Evolutionary conservation across 176 grass and related monocot genomes (phyloP).

Genomic region (Typha latifolia): DNA sequence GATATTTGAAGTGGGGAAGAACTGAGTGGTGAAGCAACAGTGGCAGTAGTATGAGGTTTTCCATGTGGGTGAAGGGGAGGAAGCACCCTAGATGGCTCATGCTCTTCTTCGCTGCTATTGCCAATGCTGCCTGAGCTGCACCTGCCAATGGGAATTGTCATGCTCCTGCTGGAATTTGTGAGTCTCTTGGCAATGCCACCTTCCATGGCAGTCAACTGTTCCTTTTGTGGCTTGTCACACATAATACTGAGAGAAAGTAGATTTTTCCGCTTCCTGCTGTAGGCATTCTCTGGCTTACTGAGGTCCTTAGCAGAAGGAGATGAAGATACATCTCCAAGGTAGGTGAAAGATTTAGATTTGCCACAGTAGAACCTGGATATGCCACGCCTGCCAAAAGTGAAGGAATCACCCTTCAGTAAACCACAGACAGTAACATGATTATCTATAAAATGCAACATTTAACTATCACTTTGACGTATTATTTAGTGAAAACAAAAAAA

Average conservation of each 20-base stretch:
- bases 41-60: not conserved
- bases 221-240: constrained; percentile 11
- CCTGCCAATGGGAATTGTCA: constrained; percentile 5
- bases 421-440: no score
- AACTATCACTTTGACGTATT: no score
- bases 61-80: constrained; percentile 1
- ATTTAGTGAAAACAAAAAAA: no score
- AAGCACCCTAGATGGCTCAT: not conserved
- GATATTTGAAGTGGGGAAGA: not conserved
- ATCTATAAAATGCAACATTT: no score
- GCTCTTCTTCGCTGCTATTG: constrained; percentile 5
- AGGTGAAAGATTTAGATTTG: constrained; percentile 59
- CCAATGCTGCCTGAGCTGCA: constrained; percentile 30
- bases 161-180: constrained; percentile 17
- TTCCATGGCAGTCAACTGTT: constrained; percentile 1
- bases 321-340: constrained; percentile 29
- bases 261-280: constrained; percentile 52
- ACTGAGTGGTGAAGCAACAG: not conserved
- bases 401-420: not conserved
- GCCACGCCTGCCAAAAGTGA: constrained; percentile 26
- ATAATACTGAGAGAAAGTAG: constrained; percentile 40
- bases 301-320: constrained; percentile 44
- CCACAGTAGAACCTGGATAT: constrained; percentile 64
- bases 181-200: constrained; percentile 18
- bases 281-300: constrained; percentile 43